These are phyloP conservation scores for Cladorrhinum sp. DNA, from an alignment of 2,329 filamentous ascomycete species.

Conservation along the genomic window DNA sequence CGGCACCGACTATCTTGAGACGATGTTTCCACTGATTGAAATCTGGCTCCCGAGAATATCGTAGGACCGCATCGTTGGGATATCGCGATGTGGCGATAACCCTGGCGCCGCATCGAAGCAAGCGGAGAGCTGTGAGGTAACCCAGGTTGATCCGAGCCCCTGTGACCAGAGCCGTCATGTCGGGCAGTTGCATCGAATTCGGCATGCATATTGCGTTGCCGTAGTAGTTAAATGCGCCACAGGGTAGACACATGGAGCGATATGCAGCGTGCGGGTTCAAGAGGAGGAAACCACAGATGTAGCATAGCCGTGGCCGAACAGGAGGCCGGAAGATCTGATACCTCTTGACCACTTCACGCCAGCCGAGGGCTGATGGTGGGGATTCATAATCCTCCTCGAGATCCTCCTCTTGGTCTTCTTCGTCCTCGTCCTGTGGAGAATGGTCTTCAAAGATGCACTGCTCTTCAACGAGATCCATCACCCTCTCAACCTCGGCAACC, in stretches of 20 bases:
- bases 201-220: conserved; percentile 31
- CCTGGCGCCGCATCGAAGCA: conserved; percentile 35
- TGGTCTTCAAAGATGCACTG: background rate
- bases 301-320: conserved; percentile 26
- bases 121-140: conserved; percentile 32
- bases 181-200: conserved; percentile 26
- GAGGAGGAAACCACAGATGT: conserved; percentile 33
- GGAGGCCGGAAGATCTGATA: conserved; percentile 3
- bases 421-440: background rate
- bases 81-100: conserved; percentile 38
- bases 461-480: background rate
- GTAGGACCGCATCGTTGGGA: conserved; percentile 33
- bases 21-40: conserved; percentile 23
- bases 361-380: no score
- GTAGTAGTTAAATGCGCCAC: conserved; percentile 36
- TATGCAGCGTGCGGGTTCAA: conserved; percentile 24
- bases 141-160: conserved; percentile 37
- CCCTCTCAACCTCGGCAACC: background rate
- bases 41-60: conserved; percentile 28
- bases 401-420: background rate
- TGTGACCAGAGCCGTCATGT: conserved; percentile 34
- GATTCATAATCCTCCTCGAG: background rate
- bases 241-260: conserved; percentile 32
- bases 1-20: conserved; percentile 18
- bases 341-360: background rate